These are phyloP conservation scores for Colletotrichum neosansevieriae DNA, from an alignment of 2,329 filamentous ascomycete species.

Conservation along the genomic window DNA sequence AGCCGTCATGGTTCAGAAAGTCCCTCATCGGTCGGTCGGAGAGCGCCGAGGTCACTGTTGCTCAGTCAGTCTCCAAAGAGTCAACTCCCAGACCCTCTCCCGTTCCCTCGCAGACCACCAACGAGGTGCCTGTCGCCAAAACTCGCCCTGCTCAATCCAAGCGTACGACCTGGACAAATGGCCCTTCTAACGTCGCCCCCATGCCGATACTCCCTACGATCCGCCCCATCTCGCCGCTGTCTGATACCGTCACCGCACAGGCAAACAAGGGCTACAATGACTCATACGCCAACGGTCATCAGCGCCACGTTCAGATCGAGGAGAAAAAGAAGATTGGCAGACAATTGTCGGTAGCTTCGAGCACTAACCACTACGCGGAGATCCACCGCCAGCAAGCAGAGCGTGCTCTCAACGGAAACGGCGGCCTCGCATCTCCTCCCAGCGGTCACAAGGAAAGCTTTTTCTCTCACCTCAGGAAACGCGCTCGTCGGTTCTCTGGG, in stretches of 20 bases:
- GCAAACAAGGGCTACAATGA: slow-evolving; percentile 74
- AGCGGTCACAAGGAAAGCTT: slow-evolving; percentile 93
- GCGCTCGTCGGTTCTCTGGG: slow-evolving; percentile 91
- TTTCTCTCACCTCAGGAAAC: slow-evolving; percentile 96
- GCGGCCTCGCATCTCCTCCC: slow-evolving; percentile 80
- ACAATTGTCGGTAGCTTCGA: slow-evolving; percentile 91
- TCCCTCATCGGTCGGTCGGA: slow-evolving; percentile 88
- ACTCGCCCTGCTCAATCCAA: slow-evolving; percentile 73
- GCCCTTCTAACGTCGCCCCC: slow-evolving; percentile 81
- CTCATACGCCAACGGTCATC: slow-evolving; percentile 50
- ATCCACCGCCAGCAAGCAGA: slow-evolving; percentile 92
- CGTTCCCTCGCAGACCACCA: slow-evolving; percentile 54
- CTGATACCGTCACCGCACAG: slow-evolving; percentile 91
- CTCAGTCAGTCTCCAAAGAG: slow-evolving; percentile 62
- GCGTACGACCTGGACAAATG: slow-evolving; percentile 93
- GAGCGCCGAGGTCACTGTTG: slow-evolving; percentile 69
- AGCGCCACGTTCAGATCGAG: slow-evolving; percentile 51
- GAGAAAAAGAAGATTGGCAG: slow-evolving; percentile 93
- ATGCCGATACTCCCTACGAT: slow-evolving; percentile 98
- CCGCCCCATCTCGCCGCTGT: slow-evolving; percentile 94
- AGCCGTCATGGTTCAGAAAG: slow-evolving; percentile 97
- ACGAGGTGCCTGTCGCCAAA: slow-evolving; percentile 58
- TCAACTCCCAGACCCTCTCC: slow-evolving; percentile 59
- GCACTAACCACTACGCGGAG: slow-evolving; percentile 92
- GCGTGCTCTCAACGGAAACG: slow-evolving; percentile 85